Conservation (phyloP, 192 early-diverging fungal genomes). For the Linnemannia elongata region DNA sequence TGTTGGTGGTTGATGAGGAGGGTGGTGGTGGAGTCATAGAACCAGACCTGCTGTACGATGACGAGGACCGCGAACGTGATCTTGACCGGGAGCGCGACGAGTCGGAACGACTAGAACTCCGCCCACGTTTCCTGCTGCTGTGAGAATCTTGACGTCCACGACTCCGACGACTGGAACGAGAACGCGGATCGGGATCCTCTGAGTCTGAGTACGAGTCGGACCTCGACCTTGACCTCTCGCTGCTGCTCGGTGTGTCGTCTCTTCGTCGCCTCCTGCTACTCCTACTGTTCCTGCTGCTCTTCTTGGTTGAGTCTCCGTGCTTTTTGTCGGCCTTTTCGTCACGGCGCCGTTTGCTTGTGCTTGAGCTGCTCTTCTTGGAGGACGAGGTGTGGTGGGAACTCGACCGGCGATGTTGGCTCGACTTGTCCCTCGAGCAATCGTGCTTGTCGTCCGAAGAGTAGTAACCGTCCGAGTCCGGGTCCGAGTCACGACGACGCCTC, state of each 20-base stretch:
- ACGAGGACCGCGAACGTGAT: no score
- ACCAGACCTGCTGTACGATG: neutral
- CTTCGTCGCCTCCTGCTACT: neutral
- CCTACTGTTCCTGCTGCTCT: neutral
- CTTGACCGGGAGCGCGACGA: neutral
- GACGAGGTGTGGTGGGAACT: neutral
- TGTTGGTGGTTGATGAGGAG: neutral
- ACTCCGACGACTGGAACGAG: neutral
- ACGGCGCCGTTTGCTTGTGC: neutral
- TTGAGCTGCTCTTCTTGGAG: slow-evolving; percentile 2
- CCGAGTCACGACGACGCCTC: slow-evolving; percentile 3
- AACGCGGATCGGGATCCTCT: neutral
- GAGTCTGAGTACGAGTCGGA: neutral
- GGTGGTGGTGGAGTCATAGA: neutral
- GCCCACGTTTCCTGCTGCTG: neutral
- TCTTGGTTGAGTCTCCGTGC: neutral
- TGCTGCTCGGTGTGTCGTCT: neutral
- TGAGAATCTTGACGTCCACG: neutral
- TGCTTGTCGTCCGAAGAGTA: neutral
- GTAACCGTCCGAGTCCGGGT: neutral
- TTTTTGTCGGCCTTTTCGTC: neutral
- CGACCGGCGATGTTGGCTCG: no score
- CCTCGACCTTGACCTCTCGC: neutral
- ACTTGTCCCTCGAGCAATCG: neutral
- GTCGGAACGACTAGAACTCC: neutral